Evolutionary conservation across 1,284 basidiomycete species (phyloP).

Genomic region (Pyrrhoderma lamaoense): DNA sequence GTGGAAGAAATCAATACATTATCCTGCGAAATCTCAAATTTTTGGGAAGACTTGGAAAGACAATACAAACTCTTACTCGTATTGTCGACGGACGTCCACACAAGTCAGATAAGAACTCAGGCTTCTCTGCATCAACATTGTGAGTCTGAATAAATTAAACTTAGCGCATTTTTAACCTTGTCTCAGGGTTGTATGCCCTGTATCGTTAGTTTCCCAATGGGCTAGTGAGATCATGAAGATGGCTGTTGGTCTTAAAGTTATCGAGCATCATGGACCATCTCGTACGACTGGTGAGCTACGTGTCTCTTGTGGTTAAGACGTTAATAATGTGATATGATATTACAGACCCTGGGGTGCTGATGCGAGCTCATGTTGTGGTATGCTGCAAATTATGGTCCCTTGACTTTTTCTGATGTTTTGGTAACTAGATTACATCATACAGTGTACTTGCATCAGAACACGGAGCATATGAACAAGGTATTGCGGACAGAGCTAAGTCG

Average conservation of each 20-base stretch:
- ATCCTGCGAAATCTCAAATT: neutral
- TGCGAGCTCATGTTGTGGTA: conserved; percentile 67
- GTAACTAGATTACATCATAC: conserved; percentile 64
- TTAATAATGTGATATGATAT: neutral
- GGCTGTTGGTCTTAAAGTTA: conserved; percentile 60
- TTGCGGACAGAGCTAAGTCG: conserved; percentile 1
- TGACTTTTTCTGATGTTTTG: neutral
- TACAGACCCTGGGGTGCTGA: conserved; percentile 53
- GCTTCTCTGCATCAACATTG: conserved; percentile 69
- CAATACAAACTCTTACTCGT: conserved; percentile 82
- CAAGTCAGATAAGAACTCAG: conserved; percentile 62
- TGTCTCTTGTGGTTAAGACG: neutral
- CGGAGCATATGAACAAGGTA: conserved; percentile 31
- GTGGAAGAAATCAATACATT: conserved; percentile 17
- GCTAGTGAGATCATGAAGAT: conserved; percentile 79
- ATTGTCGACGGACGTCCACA: conserved; percentile 73
- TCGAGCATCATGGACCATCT: conserved; percentile 75
- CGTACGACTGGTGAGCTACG: conserved; percentile 56
- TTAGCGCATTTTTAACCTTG: conserved; percentile 19
- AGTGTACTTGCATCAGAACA: conserved; percentile 73
- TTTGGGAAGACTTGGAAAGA: conserved; percentile 70
- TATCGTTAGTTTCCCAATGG: conserved; percentile 90
- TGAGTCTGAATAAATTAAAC: conserved; percentile 32
- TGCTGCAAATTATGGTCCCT: conserved; percentile 4
- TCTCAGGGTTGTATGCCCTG: conserved; percentile 70